Evolutionary conservation across 1,284 basidiomycete genomes (phyloP).

Genomic region (Porphyrellus sp.): DNA sequence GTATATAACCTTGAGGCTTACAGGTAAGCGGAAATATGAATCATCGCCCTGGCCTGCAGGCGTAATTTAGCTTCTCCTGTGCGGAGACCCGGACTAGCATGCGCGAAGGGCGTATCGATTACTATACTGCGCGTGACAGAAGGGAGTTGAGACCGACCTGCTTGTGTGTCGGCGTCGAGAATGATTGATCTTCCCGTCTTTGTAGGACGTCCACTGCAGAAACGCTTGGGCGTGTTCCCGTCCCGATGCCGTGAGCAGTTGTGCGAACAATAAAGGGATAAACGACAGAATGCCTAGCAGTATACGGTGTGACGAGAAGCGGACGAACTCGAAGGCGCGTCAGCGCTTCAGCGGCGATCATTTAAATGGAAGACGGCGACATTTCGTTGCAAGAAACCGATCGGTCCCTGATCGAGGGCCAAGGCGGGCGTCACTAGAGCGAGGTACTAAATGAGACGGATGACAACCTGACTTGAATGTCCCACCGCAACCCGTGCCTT

Average conservation of each 20-base stretch:
- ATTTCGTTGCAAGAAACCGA: not conserved
- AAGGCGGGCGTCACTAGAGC: not conserved
- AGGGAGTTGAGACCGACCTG: not conserved
- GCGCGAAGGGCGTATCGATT: not conserved
- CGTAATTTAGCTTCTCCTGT: conserved; percentile 1
- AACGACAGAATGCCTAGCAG: not conserved
- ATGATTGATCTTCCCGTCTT: not conserved
- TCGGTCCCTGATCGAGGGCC: not conserved
- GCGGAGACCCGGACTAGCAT: conserved; percentile 1
- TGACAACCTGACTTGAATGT: not conserved
- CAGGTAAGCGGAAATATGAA: conserved; percentile 10
- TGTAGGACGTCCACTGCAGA: not conserved
- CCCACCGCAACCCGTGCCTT: not conserved
- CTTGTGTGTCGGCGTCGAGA: not conserved
- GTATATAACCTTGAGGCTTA: conserved; percentile 17
- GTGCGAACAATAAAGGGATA: not conserved
- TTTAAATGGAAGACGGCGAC: not conserved
- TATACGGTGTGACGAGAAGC: not conserved
- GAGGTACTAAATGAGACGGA: conserved; percentile 2
- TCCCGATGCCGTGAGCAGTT: not conserved
- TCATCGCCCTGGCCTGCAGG: conserved; percentile 15
- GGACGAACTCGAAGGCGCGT: not conserved
- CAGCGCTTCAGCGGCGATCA: not conserved
- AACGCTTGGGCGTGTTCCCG: not conserved
- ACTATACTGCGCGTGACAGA: not conserved